Base-by-base conservation (phyloP, 169 alveolate species). In the Cryptosporidium canis region DNA sequence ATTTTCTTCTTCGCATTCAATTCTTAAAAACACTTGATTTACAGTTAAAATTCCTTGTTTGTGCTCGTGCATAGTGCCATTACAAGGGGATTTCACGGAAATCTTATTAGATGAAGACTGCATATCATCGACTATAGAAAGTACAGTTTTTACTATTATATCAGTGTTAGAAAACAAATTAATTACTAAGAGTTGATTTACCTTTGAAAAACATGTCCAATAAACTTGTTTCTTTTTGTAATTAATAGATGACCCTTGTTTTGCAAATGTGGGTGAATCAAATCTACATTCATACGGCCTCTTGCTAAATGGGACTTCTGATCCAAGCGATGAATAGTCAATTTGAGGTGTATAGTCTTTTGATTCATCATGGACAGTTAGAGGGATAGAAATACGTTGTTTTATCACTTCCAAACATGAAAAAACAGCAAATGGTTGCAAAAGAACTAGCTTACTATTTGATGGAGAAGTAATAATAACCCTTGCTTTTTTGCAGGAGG, bases 271-370 rank as follows among this genome's bases (percentile, higher is more conserved):
- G 24, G 72, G 72, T 0, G 70, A 58, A 11, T 77, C 87, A 39
- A 77, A 77, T 41, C 72, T 77, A 58, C 87, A 77, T 43, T 77
- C 87, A 77, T 58, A 77, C 27, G 87, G 87, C 64, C 72, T 77
- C 41, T 77, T 61, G 9, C 72, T 58, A 33, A 77, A 63, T 18
- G 87, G 72, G 24, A 77, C 27, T 24, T 33, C 72, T 18, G 61
- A 18, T 39, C 87, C 87, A 18, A 77, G 64, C 3, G 47, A 55
- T 14, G 41, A 77, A 58, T 35, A 77, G 24, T 77, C 87, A 16
- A 70, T 33, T 55, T 70, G 33, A 24, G 39, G 82, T 0, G 5
- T 6, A 37, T 0, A 12, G 27, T n/a, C 27, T 37, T 31, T 1
- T 9, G 82, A 18, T 21, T 48, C 9, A 27, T 48, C 64, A 48